A percentile compares a stretch with the other conserved stretches of the same genome.
These are phyloP conservation scores for Sugiyamaella lignohabitans DNA, from an alignment of 805 yeast genomes.

Conservation along the genomic window DNA sequence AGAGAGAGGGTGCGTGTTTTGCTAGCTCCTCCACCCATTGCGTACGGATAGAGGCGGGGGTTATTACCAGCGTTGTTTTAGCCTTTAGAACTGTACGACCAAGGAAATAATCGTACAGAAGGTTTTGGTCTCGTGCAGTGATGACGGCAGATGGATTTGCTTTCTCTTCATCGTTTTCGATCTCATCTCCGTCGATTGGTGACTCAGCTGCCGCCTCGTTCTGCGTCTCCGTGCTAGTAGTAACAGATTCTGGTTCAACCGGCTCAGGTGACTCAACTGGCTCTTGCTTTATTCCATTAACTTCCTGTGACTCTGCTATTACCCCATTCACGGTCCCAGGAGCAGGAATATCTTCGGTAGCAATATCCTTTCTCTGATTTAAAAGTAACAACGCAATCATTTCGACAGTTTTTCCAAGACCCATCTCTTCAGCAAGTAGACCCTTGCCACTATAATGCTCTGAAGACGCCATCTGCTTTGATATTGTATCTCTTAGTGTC, in stretches of 20 bases:
- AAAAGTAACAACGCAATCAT: slow-evolving; percentile 56
- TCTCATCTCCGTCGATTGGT: background rate
- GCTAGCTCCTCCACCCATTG: slow-evolving; percentile 83
- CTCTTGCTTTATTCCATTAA: background rate
- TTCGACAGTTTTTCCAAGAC: slow-evolving; percentile 92
- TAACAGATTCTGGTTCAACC: background rate
- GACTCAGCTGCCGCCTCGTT: background rate
- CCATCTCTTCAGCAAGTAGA: slow-evolving; percentile 91
- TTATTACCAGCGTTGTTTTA: slow-evolving; percentile 72
- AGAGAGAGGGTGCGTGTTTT: slow-evolving; percentile 53
- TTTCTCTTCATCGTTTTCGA: background rate
- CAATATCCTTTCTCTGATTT: slow-evolving; percentile 45
- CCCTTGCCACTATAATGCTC: slow-evolving; percentile 45
- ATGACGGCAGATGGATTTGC: no score
- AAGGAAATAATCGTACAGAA: slow-evolving; percentile 34
- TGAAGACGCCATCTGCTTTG: slow-evolving; percentile 1
- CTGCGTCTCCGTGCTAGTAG: no score
- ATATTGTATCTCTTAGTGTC: slow-evolving; percentile 6
- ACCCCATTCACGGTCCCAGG: no score
- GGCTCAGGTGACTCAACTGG: background rate
- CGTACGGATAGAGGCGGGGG: slow-evolving; percentile 74
- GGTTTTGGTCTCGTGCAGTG: background rate
- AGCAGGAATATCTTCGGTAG: background rate
- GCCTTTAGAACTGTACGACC: slow-evolving; percentile 43
- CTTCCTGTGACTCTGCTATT: background rate